Evolutionary conservation across 495 filamentous ascomycete species (phyloP).

Genomic region (Hypoxylon subgilvum): DNA sequence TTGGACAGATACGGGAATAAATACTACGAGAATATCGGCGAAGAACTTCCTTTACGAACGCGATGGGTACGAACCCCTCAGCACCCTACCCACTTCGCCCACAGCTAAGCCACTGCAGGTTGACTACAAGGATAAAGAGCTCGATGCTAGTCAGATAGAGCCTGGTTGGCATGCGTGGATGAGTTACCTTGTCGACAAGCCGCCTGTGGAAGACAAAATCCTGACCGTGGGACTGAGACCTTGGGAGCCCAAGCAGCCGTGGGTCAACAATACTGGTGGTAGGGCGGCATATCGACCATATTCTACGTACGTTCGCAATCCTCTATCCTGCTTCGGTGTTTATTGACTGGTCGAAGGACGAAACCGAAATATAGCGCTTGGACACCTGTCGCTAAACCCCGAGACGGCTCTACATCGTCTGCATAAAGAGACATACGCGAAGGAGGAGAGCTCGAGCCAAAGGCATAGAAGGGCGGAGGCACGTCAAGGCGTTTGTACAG

Average conservation of each 20-base stretch:
- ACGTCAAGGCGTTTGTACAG: too few species aligned
- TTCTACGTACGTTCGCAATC: slow-evolving; percentile 91
- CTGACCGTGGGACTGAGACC: slow-evolving; percentile 65
- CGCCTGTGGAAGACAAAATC: slow-evolving; percentile 76
- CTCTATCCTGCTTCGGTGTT: too few species aligned
- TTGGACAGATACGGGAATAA: slow-evolving; percentile 94
- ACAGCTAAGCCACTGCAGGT: slow-evolving; percentile 98
- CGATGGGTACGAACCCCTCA: too few species aligned
- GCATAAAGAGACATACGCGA: too few species aligned
- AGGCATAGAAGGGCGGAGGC: too few species aligned
- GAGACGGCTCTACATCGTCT: too few species aligned
- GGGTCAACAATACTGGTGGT: slow-evolving; percentile 74
- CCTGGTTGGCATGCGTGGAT: slow-evolving; percentile 99
- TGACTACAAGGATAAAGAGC: slow-evolving; percentile 89
- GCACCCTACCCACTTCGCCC: too few species aligned
- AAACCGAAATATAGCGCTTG: too few species aligned
- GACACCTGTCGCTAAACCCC: too few species aligned
- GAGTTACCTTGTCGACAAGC: slow-evolving; percentile 87
- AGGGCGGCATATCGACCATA: slow-evolving; percentile 89
- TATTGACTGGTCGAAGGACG: too few species aligned
- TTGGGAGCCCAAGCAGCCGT: slow-evolving; percentile 73
- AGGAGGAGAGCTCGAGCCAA: too few species aligned
- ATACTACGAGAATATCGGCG: slow-evolving; percentile 88
- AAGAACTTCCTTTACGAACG: slow-evolving; percentile 90
- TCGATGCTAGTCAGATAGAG: slow-evolving; percentile 85